Evolutionary conservation across 352 stramenopile genomes (phyloP).

Genomic region (Pythium scleroteichum): DNA sequence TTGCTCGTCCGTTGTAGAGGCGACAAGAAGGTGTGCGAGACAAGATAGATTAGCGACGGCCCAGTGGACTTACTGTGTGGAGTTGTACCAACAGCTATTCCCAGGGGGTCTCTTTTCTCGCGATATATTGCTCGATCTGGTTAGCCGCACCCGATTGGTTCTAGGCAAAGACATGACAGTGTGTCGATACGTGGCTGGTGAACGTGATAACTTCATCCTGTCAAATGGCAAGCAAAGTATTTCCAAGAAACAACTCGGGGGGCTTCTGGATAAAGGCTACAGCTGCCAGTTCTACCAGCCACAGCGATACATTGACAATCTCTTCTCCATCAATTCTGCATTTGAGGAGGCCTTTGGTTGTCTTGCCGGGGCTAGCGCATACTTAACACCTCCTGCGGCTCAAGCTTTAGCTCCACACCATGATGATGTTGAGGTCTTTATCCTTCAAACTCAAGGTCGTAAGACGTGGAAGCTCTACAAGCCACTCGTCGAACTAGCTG

Average conservation of each 20-base stretch:
- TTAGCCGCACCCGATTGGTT: constrained; percentile 52
- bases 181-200: constrained; percentile 66
- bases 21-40: constrained; percentile 36
- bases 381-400: constrained; percentile 72
- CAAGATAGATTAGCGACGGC: not conserved
- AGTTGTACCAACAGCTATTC: constrained; percentile 43
- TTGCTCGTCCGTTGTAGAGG: constrained; percentile 58
- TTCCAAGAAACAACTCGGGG: constrained; percentile 54
- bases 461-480: constrained; percentile 90
- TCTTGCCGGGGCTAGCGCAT: constrained; percentile 76
- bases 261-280: constrained; percentile 65
- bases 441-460: constrained; percentile 81
- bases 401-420: constrained; percentile 87
- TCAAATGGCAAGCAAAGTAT: constrained; percentile 23
- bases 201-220: constrained; percentile 63
- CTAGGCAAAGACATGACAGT: constrained; percentile 75
- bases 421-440: constrained; percentile 88
- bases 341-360: constrained; percentile 80
- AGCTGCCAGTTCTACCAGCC: constrained; percentile 91
- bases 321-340: constrained; percentile 74
- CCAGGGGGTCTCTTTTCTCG: constrained; percentile 62
- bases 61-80: not conserved
- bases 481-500: constrained; percentile 66
- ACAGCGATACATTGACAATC: constrained; percentile 76
- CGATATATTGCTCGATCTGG: constrained; percentile 63